Base-by-base conservation (phyloP, 2,329 filamentous ascomycete species). In the Zarea fungicola region DNA sequence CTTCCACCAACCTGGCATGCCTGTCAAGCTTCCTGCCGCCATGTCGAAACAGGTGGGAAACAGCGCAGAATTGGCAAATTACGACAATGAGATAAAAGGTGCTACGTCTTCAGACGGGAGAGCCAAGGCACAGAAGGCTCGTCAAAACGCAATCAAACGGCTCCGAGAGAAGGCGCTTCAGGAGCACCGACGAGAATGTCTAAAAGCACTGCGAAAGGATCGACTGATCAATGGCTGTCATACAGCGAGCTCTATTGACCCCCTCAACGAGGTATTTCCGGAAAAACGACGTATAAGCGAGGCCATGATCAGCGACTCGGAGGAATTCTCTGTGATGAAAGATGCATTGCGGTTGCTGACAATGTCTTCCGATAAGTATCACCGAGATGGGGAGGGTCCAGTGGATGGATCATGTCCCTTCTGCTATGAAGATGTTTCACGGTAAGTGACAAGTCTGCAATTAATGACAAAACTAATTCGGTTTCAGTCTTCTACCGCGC, bases 1-100 rank as follows among this genome's bases (percentile, higher is more conserved):
- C 18, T 48, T 48, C 26, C 28, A 31, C 10, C 26, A 48, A 32
- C 45, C 28, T 6, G 26, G 45, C 16, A 39, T 48, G 26, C 45
- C 26, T 19, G 23, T 48, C 14, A 40, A 29, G 26, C 45, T 48
- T 36, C 35, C 37, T 23, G n/a, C 28, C 8, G 18, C 22, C 5
- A 9, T 48, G 21, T 23, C 22, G 18, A 16, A n/a, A 18, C n/a
- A 48, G 13, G 26, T 48, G 18, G 28, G 25, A 26, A 26, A 7
- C 7, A 25, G 26, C 25, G 11, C 26, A 23, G 35, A 41, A 40
- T n/a, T 48, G 7, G 21, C 21, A 6, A 9, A 26, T 23, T 39
- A 39, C 14, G 21, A 34, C 10, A 23, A 48, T 31, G 10, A 41
- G 3, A 42, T 48, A 34, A 26, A 42, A 18, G 19, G 3, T 23